These are phyloP conservation scores for Chytriomyces confervae DNA, from an alignment of 192 early-diverging fungal genomes.

Conservation along the genomic window DNA sequence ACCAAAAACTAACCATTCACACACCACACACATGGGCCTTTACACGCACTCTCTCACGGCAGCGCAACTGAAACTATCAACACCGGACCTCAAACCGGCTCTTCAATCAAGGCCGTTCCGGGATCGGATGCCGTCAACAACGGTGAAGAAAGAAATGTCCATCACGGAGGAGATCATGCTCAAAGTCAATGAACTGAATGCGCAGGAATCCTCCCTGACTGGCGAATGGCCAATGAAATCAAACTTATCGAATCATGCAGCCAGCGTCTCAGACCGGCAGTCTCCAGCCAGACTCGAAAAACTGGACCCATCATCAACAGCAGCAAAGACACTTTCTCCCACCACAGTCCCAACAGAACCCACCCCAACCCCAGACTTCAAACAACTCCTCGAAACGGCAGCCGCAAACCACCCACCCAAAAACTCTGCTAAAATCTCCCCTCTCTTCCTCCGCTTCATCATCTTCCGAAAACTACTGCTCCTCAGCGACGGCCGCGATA, in stretches of 20 bases:
- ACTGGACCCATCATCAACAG: not conserved
- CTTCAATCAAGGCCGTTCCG: not conserved
- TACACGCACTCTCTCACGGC: not conserved
- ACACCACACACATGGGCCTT: not conserved
- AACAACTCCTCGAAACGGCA: not conserved
- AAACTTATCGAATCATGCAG: not conserved
- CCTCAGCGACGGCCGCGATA: slow-evolving; percentile 83
- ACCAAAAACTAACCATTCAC: not conserved
- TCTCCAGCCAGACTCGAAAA: not conserved
- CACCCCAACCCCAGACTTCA: not conserved
- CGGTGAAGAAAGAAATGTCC: not conserved
- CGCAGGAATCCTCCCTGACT: not conserved
- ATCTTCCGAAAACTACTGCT: slow-evolving; percentile 68
- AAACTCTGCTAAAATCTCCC: not conserved
- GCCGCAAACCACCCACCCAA: not conserved
- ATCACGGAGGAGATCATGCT: not conserved
- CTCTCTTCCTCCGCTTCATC: slow-evolving; percentile 32
- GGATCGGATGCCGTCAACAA: not conserved
- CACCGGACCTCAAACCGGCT: not conserved
- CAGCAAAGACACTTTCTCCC: not conserved
- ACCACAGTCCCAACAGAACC: not conserved
- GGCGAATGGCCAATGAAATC: not conserved
- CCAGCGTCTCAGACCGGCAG: not conserved
- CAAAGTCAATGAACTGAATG: not conserved
- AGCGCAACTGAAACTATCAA: not conserved